Evolutionary conservation across 495 filamentous ascomycete species (phyloP).

Genomic region (Schizothecium vesticola): DNA sequence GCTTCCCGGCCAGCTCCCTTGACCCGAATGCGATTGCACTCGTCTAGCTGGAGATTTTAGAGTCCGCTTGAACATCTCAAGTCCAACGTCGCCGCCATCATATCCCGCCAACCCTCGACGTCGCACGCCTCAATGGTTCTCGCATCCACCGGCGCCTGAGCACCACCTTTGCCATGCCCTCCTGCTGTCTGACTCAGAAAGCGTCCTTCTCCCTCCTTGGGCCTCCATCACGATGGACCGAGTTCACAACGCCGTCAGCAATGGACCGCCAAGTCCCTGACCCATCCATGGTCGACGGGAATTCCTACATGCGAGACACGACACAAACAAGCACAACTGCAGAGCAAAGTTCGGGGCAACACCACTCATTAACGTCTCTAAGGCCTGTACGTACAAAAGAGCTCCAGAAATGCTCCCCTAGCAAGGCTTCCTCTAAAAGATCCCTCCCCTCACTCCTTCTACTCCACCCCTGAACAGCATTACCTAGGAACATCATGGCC

Average conservation of each 20-base stretch:
- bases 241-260: background rate
- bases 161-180: background rate
- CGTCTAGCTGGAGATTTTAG: too few species aligned
- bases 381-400: constrained; percentile 10
- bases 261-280: too few species aligned
- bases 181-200: background rate
- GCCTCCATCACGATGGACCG: background rate
- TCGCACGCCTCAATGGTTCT: background rate
- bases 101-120: background rate
- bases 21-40: background rate
- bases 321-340: background rate
- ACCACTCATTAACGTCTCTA: background rate
- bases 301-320: background rate
- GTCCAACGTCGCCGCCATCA: background rate
- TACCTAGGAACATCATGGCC: constrained; percentile 16
- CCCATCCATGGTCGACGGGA: background rate
- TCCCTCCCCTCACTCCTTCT: constrained; percentile 14
- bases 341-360: background rate
- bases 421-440: constrained; percentile 21
- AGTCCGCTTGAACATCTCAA: background rate
- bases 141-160: too few species aligned
- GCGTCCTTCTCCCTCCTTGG: background rate
- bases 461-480: constrained; percentile 20
- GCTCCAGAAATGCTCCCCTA: constrained; percentile 24
- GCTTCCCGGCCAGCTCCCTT: background rate